Conservation (phyloP, 1,139 yeast genomes). For the Nakaseomyces uthaithaninus region DNA sequence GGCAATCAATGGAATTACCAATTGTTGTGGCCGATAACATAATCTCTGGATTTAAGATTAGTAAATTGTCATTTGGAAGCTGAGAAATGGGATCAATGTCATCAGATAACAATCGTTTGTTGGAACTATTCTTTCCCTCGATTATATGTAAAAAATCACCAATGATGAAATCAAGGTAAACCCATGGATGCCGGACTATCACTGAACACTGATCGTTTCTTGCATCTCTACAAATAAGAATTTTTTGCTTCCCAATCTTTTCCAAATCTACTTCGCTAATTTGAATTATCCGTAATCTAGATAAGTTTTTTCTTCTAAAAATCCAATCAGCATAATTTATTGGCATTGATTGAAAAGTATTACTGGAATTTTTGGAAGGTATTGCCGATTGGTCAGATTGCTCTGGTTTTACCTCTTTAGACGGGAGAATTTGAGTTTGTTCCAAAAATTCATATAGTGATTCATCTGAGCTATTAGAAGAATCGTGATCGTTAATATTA, state of each 20-base stretch:
- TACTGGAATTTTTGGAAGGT: no score
- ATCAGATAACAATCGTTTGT: slow-evolving; percentile 28
- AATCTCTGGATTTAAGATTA: slow-evolving; percentile 78
- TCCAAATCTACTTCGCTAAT: slow-evolving; percentile 33
- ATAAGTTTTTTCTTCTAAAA: slow-evolving; percentile 38
- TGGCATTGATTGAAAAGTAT: no score
- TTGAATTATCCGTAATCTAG: slow-evolving; percentile 38
- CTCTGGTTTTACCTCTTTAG: no score
- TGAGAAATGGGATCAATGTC: slow-evolving; percentile 40
- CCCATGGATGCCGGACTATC: slow-evolving; percentile 45
- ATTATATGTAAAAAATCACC: slow-evolving; percentile 58
- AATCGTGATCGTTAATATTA: not conserved
- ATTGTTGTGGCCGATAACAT: slow-evolving; percentile 75
- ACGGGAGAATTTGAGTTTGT: slow-evolving; percentile 5
- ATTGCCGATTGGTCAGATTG: no score
- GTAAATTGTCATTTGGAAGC: slow-evolving; percentile 46
- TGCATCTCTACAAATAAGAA: slow-evolving; percentile 41
- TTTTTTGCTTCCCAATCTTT: slow-evolving; percentile 38
- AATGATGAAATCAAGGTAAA: slow-evolving; percentile 36
- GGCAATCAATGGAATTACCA: slow-evolving; percentile 67
- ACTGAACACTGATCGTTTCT: slow-evolving; percentile 35
- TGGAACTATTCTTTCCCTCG: slow-evolving; percentile 36
- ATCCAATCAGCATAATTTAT: not conserved
- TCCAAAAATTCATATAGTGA: slow-evolving; percentile 5
- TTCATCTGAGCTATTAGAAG: slow-evolving; percentile 10